Evolutionary conservation across 192 early-diverging fungal genomes (phyloP), one percentile per base, ranked within the genome.

Genomic region (Linnemannia schmuckeri): DNA sequence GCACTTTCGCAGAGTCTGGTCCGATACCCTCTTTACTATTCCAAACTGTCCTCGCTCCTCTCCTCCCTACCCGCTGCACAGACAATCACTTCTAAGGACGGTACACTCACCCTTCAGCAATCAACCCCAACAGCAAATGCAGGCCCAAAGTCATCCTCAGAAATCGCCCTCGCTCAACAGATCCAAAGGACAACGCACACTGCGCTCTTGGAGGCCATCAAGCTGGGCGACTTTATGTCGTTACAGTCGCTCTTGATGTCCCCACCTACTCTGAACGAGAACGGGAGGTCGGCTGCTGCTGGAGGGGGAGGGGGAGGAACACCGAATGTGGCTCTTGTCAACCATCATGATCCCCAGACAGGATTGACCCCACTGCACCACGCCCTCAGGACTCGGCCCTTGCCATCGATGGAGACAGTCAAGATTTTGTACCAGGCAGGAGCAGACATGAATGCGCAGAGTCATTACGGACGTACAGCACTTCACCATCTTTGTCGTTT

Each of bases 361-460:
- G 94, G 94, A 0, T 41, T 94, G n/a, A 94, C 92, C 24, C 90
- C 90, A 17, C 61, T 94, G 1, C 94, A 94, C 63, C 91, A 93
- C 77, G 93, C 94, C 1, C 87, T 92, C 72, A 82, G 93, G 8
- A 83, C 89, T 15, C 85, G 91, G 27, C 94, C 94, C 3, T 69
- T 94, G 4, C 91, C 91, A 5, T 90, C 90, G 9, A 78, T 92
- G 47, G 91, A 92, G 24, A 92, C 90, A 0, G 81, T 92, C 30
- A 83, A 88, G 42, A 89, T 92, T 83, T 66, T 92, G 0, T 92
- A 90, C 75, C 89, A 90, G 61, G 89, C 91, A 6, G 91, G 91
- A 24, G 90, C 90, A 22, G 91, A 92, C 33, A 88, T 92, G 72
- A 92, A 92, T 82, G 91, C 89, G 4, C 90, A 90, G 69, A 90